Conservation (phyloP, 331 rosid genomes). For the Telfairia occidentalis region DNA sequence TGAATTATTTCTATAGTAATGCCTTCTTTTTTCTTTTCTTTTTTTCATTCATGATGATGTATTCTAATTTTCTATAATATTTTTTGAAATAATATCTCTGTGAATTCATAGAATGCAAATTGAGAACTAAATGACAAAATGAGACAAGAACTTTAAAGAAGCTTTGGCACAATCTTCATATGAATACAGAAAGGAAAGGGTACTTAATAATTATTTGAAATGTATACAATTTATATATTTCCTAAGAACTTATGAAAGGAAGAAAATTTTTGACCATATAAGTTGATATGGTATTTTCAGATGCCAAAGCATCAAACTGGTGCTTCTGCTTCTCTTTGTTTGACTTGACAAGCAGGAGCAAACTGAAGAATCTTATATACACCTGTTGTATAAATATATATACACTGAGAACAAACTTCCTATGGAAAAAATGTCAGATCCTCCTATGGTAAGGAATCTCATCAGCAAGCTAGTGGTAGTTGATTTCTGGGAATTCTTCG, state of each 20-base stretch:
- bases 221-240: not conserved
- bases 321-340: not conserved
- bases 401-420: slow-evolving; percentile 3
- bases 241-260: not conserved
- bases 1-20: too few relatives aligned
- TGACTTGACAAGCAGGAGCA: not conserved
- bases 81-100: too few relatives aligned
- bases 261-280: not conserved
- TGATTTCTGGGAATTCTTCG: slow-evolving; percentile 13
- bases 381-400: not conserved
- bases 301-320: not conserved
- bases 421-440: not conserved
- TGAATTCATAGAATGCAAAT: too few relatives aligned
- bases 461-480: not conserved
- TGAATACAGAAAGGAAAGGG: not conserved
- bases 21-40: too few relatives aligned
- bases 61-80: too few relatives aligned
- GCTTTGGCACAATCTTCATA: not conserved
- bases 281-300: slow-evolving; percentile 1
- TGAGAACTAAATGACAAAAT: not conserved
- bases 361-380: not conserved
- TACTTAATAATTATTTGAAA: slow-evolving; percentile 5
- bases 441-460: slow-evolving; percentile 8
- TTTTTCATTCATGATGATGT: too few relatives aligned
- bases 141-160: not conserved